Conservation (phyloP, 2,329 filamentous ascomycete species). For the Apiospora kogelbergensis region DNA sequence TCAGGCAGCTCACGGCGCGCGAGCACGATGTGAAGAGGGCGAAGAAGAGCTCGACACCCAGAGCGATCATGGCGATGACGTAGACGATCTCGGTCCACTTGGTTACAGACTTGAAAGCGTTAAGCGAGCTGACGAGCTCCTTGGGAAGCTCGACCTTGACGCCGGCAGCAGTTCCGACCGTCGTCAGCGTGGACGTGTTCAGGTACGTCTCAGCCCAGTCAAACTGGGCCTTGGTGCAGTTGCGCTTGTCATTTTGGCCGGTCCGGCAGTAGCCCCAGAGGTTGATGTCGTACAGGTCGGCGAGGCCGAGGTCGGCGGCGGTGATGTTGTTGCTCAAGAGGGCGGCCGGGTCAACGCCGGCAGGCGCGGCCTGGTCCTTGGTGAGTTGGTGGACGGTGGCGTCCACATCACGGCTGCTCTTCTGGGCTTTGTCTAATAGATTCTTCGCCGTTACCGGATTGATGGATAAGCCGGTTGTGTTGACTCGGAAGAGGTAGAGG, state of each 20-base stretch:
- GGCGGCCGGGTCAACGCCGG: conserved; percentile 13
- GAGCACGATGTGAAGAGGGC: conserved; percentile 84
- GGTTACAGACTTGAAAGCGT: conserved; percentile 70
- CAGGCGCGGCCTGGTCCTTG: conserved; percentile 11
- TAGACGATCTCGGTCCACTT: conserved; percentile 86
- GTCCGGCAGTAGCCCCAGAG: conserved; percentile 86
- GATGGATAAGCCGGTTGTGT: conserved; percentile 61
- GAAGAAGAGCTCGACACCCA: conserved; percentile 70
- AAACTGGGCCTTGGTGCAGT: conserved; percentile 70
- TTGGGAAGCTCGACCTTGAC: conserved; percentile 65
- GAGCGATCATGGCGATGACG: conserved; percentile 68
- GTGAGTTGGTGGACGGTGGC: conserved; percentile 12
- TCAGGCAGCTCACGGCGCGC: conserved; percentile 77
- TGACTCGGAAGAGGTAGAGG: conserved; percentile 60
- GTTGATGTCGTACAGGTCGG: conserved; percentile 76
- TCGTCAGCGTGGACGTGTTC: conserved; percentile 62
- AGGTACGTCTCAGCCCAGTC: conserved; percentile 77
- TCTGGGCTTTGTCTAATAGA: conserved; percentile 15
- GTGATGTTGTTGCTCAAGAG: conserved; percentile 49
- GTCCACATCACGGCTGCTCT: not conserved
- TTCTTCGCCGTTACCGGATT: conserved; percentile 37
- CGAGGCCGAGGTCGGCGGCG: conserved; percentile 60
- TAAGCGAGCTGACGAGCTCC: conserved; percentile 65
- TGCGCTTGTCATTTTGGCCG: conserved; percentile 52
- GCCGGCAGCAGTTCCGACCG: conserved; percentile 47